Base-by-base conservation (phyloP, 2,329 filamentous ascomycete species). In the Fusarium gaditjirri region DNA sequence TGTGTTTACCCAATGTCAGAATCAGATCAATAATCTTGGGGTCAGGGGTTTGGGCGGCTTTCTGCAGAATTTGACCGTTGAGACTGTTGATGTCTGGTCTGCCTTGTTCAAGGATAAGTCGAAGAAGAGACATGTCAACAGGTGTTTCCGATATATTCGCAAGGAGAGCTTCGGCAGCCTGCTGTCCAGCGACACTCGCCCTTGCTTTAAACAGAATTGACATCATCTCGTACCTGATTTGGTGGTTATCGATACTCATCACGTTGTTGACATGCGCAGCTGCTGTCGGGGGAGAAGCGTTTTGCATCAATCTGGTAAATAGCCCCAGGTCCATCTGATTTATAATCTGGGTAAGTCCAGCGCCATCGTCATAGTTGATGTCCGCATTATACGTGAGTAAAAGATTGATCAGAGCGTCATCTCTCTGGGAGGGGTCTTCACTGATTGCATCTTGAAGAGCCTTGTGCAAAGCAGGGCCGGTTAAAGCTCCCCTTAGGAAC, bases 361-460 rank as follows among this genome's bases (percentile, higher is more conserved):
- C 80, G 0, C 87, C 86, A 31, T 86, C 83, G 44, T 86, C 85
- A 59, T 86, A 87, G 69, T 88, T 89, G 41, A 88, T 83, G 52
- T 89, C 87, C 8, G 86, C 86, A 19, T 86, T 84, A 65, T 88
- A 81, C 5, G 83, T 81, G 9, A 90, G 79, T 7, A 90, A 78
- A 8, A 90, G 80, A 11, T 83, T 81, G 59, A 90, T 86, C 16
- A 90, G 78, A 4, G 82, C 81, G 44, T 86, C 83, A 42, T 90
- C 88, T 41, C 86, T 81, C 43, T 82, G 80, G 0, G 84, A 82
- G 3, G 82, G 81, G 17, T 83, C 81, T 44, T 88, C 85, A 19
- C 83, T 82, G 44, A 90, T 85, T n/a, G 86, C 85, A 29, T 85
- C 83, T 64, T 89, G 85, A 4, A 90, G 75, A 4, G 86, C 86